Conservation (phyloP, 2,329 filamentous ascomycete genomes). For the Onygenales sp. region DNA sequence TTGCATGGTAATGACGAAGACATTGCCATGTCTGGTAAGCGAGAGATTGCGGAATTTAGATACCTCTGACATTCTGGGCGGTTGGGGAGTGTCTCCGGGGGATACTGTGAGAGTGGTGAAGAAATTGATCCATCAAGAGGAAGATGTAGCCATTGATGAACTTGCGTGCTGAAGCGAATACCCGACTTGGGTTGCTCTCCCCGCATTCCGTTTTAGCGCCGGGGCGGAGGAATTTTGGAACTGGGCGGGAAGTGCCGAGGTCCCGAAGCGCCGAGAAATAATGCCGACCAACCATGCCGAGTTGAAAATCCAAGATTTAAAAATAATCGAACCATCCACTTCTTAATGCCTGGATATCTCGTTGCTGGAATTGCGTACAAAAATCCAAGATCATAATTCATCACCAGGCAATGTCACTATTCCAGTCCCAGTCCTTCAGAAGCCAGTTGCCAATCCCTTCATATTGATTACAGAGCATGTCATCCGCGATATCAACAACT, state of each 20-base stretch:
- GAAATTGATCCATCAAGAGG: neutral
- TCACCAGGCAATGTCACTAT: slow-evolving; percentile 13
- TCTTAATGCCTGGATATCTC: too few species aligned
- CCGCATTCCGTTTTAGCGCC: too few species aligned
- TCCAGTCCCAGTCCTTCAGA: slow-evolving; percentile 18
- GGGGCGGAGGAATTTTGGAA: too few species aligned
- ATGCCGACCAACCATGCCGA: neutral
- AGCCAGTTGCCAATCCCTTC: slow-evolving; percentile 23
- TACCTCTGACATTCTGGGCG: slow-evolving; percentile 15
- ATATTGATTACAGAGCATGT: slow-evolving; percentile 17
- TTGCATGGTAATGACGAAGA: slow-evolving; percentile 46
- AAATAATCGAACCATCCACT: too few species aligned
- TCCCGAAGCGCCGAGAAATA: slow-evolving; percentile 1
- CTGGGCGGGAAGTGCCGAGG: neutral
- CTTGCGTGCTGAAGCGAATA: too few species aligned
- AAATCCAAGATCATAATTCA: neutral
- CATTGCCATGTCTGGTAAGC: slow-evolving; percentile 37
- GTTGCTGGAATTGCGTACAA: too few species aligned
- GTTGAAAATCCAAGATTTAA: too few species aligned
- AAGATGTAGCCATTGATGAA: too few species aligned
- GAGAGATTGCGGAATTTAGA: slow-evolving; percentile 33
- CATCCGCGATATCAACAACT: slow-evolving; percentile 10
- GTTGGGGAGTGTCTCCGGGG: neutral
- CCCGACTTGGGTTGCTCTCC: too few species aligned
- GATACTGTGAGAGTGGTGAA: neutral